Percentiles rank a stretch among this genome's conserved stretches.
Conservation (phyloP, 176 grass and related monocot genomes). For the Triticum dicoccoides region DNA sequence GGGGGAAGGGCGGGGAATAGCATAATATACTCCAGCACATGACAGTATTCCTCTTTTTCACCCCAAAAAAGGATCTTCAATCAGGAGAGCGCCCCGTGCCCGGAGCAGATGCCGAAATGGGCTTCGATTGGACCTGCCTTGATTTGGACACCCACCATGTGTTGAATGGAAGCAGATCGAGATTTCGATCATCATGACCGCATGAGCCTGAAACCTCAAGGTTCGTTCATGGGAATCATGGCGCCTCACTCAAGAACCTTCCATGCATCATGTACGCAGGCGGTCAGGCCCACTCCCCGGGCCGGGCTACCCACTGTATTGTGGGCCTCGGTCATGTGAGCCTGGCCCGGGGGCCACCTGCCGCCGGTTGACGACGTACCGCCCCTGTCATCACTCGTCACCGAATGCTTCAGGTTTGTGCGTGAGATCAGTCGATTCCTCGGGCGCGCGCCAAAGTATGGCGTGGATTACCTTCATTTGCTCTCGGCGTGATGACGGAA, state of each 20-base stretch:
- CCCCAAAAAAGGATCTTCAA: not conserved
- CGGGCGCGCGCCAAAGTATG: not conserved
- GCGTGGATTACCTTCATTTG: not conserved
- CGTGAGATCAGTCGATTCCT: not conserved
- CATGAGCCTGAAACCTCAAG: not conserved
- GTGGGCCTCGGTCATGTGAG: not conserved
- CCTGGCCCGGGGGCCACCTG: not conserved
- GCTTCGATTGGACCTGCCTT: not conserved
- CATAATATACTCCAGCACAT: not conserved
- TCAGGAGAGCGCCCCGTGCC: not conserved
- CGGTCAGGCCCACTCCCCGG: not conserved
- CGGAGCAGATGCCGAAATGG: slow-evolving; percentile 1
- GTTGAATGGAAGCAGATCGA: not conserved
- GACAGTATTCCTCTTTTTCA: slow-evolving; percentile 10
- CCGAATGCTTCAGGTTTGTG: not conserved
- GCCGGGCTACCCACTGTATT: not conserved
- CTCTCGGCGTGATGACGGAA: not conserved
- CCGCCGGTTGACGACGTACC: not conserved
- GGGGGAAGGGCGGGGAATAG: not conserved
- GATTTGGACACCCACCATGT: slow-evolving; percentile 11
- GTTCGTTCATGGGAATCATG: not conserved
- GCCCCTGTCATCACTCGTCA: slow-evolving; percentile 16
- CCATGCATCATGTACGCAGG: not conserved
- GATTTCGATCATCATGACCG: not conserved
- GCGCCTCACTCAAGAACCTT: slow-evolving; percentile 14